These are phyloP conservation scores for Alternaria conjuncta DNA, from an alignment of 2,329 filamentous ascomycete genomes.

Conservation along the genomic window DNA sequence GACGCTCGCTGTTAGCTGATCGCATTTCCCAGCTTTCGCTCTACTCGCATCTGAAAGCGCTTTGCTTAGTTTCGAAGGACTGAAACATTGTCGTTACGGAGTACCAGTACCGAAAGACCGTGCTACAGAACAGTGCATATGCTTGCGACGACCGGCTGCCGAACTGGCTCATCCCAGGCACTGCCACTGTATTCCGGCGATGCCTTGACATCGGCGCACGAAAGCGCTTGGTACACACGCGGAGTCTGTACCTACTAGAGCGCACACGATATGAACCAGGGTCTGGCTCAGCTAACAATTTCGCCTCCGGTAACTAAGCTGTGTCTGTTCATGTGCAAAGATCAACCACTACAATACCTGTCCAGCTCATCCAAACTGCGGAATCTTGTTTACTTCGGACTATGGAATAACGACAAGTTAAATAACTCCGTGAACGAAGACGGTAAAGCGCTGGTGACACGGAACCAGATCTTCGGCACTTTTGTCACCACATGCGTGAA, in stretches of 20 bases:
- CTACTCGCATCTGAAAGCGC: slow-evolving; percentile 8
- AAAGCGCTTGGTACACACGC: slow-evolving; percentile 3
- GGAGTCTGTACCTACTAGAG: slow-evolving; percentile 8
- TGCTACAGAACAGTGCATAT: slow-evolving; percentile 1
- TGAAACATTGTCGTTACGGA: slow-evolving; percentile 8
- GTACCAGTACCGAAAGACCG: slow-evolving; percentile 6
- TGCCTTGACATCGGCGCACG: slow-evolving; percentile 6
- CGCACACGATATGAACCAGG: not conserved
- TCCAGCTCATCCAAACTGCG: not conserved
- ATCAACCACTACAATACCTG: not conserved
- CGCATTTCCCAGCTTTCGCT: not conserved
- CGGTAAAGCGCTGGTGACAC: not conserved
- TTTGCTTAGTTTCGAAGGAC: slow-evolving; percentile 4
- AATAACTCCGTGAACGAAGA: not conserved
- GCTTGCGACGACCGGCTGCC: not conserved
- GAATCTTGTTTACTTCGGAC: not conserved
- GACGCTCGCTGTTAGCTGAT: not conserved
- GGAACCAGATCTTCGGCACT: not conserved
- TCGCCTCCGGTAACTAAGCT: slow-evolving; percentile 6
- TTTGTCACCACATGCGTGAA: not conserved
- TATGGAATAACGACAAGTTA: not conserved
- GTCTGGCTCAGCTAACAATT: not conserved
- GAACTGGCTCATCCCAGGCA: not conserved
- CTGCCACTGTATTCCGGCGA: not conserved
- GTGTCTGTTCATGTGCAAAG: not conserved